Conservation (phyloP, 108 stramenopile genomes). For the Phaeodactylum tricornutum region DNA sequence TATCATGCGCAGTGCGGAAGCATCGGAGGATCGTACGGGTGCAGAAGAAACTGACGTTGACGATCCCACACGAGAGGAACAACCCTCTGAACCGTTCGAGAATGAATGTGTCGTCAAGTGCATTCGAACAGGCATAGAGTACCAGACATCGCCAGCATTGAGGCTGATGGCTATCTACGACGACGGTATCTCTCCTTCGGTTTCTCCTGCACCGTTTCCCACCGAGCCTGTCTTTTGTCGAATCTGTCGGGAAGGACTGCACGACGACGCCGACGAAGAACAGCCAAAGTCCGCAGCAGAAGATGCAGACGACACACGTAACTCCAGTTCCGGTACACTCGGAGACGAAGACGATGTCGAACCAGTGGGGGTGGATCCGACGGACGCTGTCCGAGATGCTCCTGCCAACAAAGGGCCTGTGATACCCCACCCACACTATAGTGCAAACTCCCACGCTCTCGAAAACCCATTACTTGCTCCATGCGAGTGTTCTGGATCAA, state of each 20-base stretch:
- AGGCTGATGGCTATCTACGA: constrained; percentile 51
- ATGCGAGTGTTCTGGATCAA: constrained; percentile 82
- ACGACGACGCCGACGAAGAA: constrained; percentile 48
- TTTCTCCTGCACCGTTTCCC: not conserved
- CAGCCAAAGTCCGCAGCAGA: constrained; percentile 16
- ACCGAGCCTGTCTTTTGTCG: constrained; percentile 77
- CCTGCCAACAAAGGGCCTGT: constrained; percentile 19
- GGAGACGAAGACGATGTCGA: constrained; percentile 3
- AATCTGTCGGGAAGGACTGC: constrained; percentile 83
- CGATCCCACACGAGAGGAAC: constrained; percentile 21
- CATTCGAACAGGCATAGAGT: constrained; percentile 38
- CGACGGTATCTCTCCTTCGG: not conserved
- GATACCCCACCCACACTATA: constrained; percentile 45
- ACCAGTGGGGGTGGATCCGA: constrained; percentile 1
- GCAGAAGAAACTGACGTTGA: constrained; percentile 1
- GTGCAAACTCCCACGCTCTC: constrained; percentile 27
- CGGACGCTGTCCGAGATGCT: not conserved
- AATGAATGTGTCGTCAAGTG: constrained; percentile 24
- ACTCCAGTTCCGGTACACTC: not conserved
- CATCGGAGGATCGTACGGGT: too few species aligned
- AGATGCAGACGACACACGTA: constrained; percentile 8
- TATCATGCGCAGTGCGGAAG: too few species aligned
- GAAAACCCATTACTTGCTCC: constrained; percentile 84
- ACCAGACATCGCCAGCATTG: constrained; percentile 61
- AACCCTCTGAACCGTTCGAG: constrained; percentile 19